Evolutionary conservation across 2,329 filamentous ascomycete species (phyloP), one percentile per base, ranked within the genome.

Genomic region (Sporothrix luriei): DNA sequence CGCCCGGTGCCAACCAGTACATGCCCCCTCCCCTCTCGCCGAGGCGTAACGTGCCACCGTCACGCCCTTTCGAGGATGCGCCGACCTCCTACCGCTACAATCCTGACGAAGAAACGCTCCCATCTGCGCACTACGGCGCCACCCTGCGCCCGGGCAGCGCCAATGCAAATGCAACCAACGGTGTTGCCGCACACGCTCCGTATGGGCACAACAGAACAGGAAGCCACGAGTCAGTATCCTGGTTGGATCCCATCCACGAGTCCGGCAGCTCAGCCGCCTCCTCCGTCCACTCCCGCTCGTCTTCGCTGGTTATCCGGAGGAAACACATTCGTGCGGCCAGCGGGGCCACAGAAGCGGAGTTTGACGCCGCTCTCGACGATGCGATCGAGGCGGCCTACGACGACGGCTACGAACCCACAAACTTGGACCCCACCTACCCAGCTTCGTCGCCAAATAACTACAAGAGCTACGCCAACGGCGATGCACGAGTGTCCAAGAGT

Each of bases 301-400:
- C 91, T 0, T 92, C 90, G 1, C 80, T 90, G 70, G 85, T 88
- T 55, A 80, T 91, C 62, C 85, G 87, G 72, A 85, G 90, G 73
- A 92, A 90, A 75, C 90, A 91, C 73, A 86, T 92, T 68, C 87
- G 90, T 64, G 84, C 84, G 48, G 77, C 84, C 2, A 94, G 91
- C 73, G 89, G 88, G 57, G 88, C 86, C 40, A 95, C 92, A 0
- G 92, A 97, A 77, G 90, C 92, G 7, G 94, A 97, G 76, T 97
- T 98, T 74, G 94, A 97, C 79, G 93, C 93, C 10, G 95, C 95
- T 4, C 84, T 98, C 55, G 94, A 98, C 80, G 94, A 94, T 29
- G 95, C 95, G 16, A 94, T 98, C 10, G 95, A 98, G 79, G 94
- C 94, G 66, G 95, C 94, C 5, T 99, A 98, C 78, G 91, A 97